A percentile compares a stretch with the other conserved stretches of the same genome.
These are phyloP conservation scores for Pisolithus microcarpus DNA, from an alignment of 768 basidiomycete species.

Conservation along the genomic window DNA sequence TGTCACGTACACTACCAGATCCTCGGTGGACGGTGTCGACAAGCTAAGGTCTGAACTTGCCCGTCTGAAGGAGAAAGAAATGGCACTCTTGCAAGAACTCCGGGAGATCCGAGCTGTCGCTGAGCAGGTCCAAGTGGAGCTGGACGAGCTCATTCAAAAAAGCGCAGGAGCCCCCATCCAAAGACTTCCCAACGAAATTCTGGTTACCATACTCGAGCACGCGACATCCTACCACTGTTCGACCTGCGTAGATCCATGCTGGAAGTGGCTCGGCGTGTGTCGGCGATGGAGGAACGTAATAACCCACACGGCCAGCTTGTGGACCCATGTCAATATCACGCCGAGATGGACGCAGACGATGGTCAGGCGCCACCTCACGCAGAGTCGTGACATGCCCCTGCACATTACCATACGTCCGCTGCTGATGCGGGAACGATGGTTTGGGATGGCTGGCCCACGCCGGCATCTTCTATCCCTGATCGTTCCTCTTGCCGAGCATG, in stretches of 20 bases:
- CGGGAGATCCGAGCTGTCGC: neutral
- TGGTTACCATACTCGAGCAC: neutral
- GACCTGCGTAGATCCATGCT: neutral
- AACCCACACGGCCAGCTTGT: neutral
- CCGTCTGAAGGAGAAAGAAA: neutral
- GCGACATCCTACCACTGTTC: neutral
- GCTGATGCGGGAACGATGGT: neutral
- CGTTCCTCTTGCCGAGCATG: neutral
- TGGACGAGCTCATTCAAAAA: neutral
- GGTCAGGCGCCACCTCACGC: neutral
- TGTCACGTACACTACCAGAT: neutral
- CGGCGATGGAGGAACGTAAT: constrained; percentile 2
- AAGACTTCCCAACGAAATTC: neutral
- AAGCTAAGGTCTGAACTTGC: neutral
- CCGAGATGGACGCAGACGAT: neutral
- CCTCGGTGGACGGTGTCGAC: neutral
- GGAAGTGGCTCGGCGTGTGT: constrained; percentile 3
- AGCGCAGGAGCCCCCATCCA: neutral
- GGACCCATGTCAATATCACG: constrained; percentile 1
- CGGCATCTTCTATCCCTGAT: neutral
- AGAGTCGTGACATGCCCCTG: neutral
- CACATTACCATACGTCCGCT: neutral
- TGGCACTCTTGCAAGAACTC: neutral
- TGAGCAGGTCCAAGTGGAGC: neutral
- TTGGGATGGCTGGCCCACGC: neutral